Evolutionary conservation across 495 filamentous ascomycete genomes (phyloP).

Genomic region (Penicillium nucicola): DNA sequence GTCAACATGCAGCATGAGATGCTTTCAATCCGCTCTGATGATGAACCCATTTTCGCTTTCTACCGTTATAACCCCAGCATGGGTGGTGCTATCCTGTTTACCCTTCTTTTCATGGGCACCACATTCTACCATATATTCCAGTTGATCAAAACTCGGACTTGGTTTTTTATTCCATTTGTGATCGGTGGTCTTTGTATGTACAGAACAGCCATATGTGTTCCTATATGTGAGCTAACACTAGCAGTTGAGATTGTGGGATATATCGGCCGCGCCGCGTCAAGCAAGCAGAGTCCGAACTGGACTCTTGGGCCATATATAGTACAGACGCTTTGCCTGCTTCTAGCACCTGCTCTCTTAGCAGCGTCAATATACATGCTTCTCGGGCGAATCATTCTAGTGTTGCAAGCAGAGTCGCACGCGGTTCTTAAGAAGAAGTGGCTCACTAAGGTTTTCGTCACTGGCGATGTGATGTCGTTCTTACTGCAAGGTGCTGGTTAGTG

Average conservation of each 20-base stretch:
- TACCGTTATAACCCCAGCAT: conserved; percentile 38
- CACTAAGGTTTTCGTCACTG: conserved; percentile 19
- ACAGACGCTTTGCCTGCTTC: conserved; percentile 26
- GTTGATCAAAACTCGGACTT: conserved; percentile 46
- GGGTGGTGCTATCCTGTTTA: conserved; percentile 45
- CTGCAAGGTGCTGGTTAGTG: conserved; percentile 9
- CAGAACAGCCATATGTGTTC: not conserved
- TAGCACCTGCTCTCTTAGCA: conserved; percentile 43
- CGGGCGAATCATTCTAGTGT: conserved; percentile 38
- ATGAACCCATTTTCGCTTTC: not conserved
- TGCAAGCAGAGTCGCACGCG: conserved; percentile 31
- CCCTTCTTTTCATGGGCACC: conserved; percentile 43
- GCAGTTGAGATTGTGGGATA: conserved; percentile 53
- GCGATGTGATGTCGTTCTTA: conserved; percentile 17
- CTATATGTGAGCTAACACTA: not conserved
- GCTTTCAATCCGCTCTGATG: not conserved
- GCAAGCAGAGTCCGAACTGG: conserved; percentile 12
- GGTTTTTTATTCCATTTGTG: conserved; percentile 59
- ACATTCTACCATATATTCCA: conserved; percentile 45
- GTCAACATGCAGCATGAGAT: not conserved
- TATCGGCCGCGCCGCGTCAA: conserved; percentile 41
- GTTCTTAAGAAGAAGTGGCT: conserved; percentile 10
- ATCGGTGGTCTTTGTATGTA: conserved; percentile 54
- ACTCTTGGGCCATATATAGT: conserved; percentile 20
- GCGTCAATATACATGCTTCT: conserved; percentile 56